phyloP scores from a whole-genome alignment of 768 basidiomycete genomes.

The Lactarius akahatsu region DNA sequence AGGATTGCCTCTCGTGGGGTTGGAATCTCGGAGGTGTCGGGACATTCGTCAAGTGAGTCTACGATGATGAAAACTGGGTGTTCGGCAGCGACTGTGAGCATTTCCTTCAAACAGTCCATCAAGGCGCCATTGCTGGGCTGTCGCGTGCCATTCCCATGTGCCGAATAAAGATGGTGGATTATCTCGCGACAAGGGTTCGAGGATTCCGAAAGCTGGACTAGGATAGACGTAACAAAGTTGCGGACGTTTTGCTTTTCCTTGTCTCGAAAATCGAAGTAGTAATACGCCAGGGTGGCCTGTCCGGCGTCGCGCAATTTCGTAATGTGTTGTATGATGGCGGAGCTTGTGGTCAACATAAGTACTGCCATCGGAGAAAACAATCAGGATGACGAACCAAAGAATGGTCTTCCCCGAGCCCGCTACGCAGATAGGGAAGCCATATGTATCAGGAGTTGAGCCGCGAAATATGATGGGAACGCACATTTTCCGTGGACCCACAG shows the following conservation, averaged over 20 bases:
- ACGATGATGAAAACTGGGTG: neutral
- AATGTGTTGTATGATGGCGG: slow-evolving; percentile 6
- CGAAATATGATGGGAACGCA: neutral
- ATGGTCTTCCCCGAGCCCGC: slow-evolving; percentile 14
- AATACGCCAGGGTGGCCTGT: slow-evolving; percentile 3
- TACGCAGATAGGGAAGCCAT: neutral
- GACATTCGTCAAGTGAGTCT: slow-evolving; percentile 12
- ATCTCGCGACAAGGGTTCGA: neutral
- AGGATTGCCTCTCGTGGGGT: slow-evolving; percentile 1
- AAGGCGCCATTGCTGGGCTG: neutral
- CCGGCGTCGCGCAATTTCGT: neutral
- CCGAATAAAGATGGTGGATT: neutral
- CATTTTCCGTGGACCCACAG: neutral
- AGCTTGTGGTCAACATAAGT: neutral
- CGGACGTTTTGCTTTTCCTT: slow-evolving; percentile 5
- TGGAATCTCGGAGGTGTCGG: neutral
- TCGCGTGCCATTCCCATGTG: neutral
- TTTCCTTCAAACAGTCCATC: neutral
- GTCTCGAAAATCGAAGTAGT: slow-evolving; percentile 12
- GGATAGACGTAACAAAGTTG: neutral
- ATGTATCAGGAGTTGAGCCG: neutral
- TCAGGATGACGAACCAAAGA: neutral
- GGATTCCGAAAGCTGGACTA: neutral
- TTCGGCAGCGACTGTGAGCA: neutral
- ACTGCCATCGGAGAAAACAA: neutral